Evolutionary conservation across 2,329 filamentous ascomycete genomes (phyloP), one percentile per base, ranked within the genome.

Genomic region (Colletotrichum caudatum): DNA sequence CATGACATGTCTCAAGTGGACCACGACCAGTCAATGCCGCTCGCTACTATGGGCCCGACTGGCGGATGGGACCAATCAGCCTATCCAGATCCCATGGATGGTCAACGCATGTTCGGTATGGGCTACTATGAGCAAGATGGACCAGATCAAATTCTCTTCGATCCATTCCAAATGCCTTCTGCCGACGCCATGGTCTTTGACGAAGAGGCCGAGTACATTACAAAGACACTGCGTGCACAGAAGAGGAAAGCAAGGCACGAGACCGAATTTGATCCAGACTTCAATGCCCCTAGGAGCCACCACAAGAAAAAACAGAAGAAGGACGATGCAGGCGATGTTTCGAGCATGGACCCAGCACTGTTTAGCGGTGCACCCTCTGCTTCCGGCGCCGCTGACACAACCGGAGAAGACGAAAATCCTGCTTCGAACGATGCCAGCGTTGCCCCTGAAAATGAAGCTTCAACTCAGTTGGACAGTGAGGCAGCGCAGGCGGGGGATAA

Each of bases 81-180:
- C 2, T 87, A 87, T 73, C 86, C 87, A 0, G 87, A 89, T 69
- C 85, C 86, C 8, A 81, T 84, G n/a, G 81, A 79, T 51, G 81
- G 81, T n/a, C 85, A 86, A 62, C 82, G 86, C 41, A 86, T 84
- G 78, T 81, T 90, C 73, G 88, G 88, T 20, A 86, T 89, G 82
- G 88, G 87, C 12, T 90, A 90, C 77, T 90, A 90, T 76, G 85
- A 90, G 68, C 87, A 89, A 74, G 87, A 88, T 71, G 84, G 83
- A 29, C 83, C 85, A 1, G 87, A 90, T 77, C 87, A 82, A 75
- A 90, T 90, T 77, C 77, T 90, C 3, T 90, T 90, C 69, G 87
- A 90, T 73, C 85, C 85, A 11, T 90, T 89, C 75, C 85, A 89
- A 74, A 82, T 83, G 37, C 88, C 88, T 6, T 80, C 84, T 16